Evolutionary conservation across 768 basidiomycete genomes (phyloP), one percentile per base, ranked within the genome.

Genomic region (Russula sp.): DNA sequence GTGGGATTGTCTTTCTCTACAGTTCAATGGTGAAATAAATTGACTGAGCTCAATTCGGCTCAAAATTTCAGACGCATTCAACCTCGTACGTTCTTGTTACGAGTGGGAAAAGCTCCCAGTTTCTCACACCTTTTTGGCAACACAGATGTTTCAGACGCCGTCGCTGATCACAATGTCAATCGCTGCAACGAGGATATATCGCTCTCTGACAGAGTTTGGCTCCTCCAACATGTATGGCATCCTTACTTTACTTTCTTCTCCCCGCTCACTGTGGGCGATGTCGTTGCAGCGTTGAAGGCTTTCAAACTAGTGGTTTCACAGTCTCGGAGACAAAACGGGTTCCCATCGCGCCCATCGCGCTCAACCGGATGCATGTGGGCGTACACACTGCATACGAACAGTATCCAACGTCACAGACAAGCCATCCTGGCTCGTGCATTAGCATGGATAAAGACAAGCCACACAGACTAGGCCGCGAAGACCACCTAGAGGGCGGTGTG

Each of bases 101-200:
- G 20, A 48, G 3, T 3, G 8, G 14, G 52, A 8, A 16, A 31
- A 11, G 44, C 6, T 13, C n/a, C 20, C 4, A 16, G 10, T 9
- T 27, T 16, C 22, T 34, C 34, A 48, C 22, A 27, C 16, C 22
- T 11, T 14, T 14, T 20, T 6, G 5, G 3, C 16, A 48, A 39
- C 13, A 47, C 22, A 61, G 59, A 61, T 61, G 22, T 61, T 55
- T 27, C 53, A 47, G 13, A 22, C 27, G 11, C 45, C 53, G 2
- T 37, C 35, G 27, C 4, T 55, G 22, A 48, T 48, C 16, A 48
- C 22, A 8, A 48, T 55, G 35, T 7, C 53, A 39, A 48, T 61
- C 27, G 55, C 51, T 18, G 65, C 65, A 3, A 66, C 65, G 9
- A 57, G 51, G 14, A 55, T 63, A 39, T 50, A 61, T 48, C 59